phyloP scores from a whole-genome alignment of 2,329 filamentous ascomycete species.

The Cladosporium sp. region DNA sequence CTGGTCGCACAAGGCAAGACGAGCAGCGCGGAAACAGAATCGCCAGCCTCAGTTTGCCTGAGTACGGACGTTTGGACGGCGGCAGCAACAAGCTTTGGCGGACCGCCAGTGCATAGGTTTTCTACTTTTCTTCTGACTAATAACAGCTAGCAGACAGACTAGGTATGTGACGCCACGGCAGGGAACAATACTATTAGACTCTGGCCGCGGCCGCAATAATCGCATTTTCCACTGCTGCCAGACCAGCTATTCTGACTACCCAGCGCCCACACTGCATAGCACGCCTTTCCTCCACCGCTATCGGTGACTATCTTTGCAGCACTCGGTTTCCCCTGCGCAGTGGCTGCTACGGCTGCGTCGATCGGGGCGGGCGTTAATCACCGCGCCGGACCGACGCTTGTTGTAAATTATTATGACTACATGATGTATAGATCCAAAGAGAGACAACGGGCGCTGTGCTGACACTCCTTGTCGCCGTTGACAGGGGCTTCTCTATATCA shows the following conservation, averaged over 20 bases:
- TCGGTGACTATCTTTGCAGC: constrained; percentile 7
- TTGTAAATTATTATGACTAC: constrained; percentile 13
- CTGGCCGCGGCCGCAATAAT: background rate
- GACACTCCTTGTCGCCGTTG: background rate
- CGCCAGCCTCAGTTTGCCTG: background rate
- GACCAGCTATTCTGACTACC: background rate
- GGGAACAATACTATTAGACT: background rate
- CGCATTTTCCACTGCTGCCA: background rate
- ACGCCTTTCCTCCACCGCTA: constrained; percentile 6
- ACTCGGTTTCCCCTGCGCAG: constrained; percentile 9
- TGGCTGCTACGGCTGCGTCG: constrained; percentile 18
- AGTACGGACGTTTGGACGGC: background rate
- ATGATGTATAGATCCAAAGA: background rate
- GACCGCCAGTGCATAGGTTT: background rate
- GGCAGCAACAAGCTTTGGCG: background rate
- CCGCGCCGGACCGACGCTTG: constrained; percentile 8
- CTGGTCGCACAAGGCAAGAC: constrained; percentile 3
- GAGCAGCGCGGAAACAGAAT: background rate
- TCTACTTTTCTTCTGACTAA: background rate
- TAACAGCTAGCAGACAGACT: background rate
- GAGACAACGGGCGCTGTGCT: background rate
- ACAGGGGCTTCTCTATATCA: background rate
- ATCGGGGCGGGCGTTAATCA: constrained; percentile 13
- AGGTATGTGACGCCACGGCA: background rate
- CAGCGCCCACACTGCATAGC: background rate